Evolutionary conservation across 2,329 filamentous ascomycete genomes (phyloP), one percentile per base, ranked within the genome.

Genomic region (Aspergillus ustus): DNA sequence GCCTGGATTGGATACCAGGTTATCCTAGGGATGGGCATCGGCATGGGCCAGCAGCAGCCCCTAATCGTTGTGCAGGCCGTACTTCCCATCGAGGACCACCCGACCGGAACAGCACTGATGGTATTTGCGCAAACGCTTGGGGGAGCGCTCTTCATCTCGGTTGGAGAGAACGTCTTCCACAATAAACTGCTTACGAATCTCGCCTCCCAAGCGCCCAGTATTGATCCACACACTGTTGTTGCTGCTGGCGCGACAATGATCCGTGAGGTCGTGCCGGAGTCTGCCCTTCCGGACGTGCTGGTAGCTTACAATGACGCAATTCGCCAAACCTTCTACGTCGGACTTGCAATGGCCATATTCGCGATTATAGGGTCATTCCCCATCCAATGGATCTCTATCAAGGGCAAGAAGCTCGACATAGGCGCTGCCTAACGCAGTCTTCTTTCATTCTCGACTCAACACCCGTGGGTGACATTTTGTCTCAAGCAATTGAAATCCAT

Each of bases 321-420:
- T 20, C 75, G 72, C 7, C 62, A 77, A 48, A 75, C 77, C 0
- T 80, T 75, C 65, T 78, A 78, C 60, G 73, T 75, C n/a, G 64
- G 69, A 20, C 70, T 78, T 5, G 76, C 72, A 1, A 77, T 79
- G 72, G 69, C 71, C 9, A 72, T 70, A n/a, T 53, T 78, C 43
- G 70, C 70, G 2, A 62, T 76, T 5, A 45, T 79, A 37, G 74
- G 72, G 0, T 72, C 74, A 1, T 62, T 77, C 28, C 73, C 72
- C 34, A 65, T 80, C 13, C 72, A 79, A 62, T 80, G 78, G 78
- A 70, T 76, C 56, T 78, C 73, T 4, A 75, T 80, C 28, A 79
- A 77, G 65, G 74, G 72, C 4, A 75, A 68, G 58, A 73, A 71
- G 31, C 54, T 74, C 48, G 70, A 73, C 3, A 61, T 73, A 6